These are phyloP conservation scores for Coniochaeta sp. DNA, from an alignment of 2,329 filamentous ascomycete species.

Conservation along the genomic window DNA sequence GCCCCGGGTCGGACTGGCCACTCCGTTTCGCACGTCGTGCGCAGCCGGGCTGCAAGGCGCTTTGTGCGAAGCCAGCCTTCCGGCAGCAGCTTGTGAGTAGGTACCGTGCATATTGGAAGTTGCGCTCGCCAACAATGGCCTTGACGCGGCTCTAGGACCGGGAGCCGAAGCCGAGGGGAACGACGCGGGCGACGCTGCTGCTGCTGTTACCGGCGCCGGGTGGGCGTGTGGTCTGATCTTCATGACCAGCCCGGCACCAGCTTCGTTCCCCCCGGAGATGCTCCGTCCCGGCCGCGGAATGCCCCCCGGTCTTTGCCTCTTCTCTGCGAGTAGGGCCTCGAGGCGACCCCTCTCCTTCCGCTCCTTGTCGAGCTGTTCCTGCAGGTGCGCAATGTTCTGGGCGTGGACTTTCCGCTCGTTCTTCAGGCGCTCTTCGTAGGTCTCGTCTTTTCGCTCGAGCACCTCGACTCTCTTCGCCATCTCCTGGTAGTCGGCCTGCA, in stretches of 20 bases:
- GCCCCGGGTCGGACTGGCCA: constrained; percentile 1
- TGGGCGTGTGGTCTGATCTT: constrained; percentile 7
- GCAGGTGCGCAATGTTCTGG: constrained; percentile 23
- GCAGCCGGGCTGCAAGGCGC: constrained; percentile 1
- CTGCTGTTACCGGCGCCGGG: constrained; percentile 1
- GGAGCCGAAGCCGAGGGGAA: constrained; percentile 2
- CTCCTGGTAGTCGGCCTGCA: constrained; percentile 24
- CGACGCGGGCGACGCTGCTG: background rate
- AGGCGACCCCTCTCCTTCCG: constrained; percentile 19
- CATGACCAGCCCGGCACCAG: constrained; percentile 6
- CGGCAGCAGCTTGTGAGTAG: constrained; percentile 12
- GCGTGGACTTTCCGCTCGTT: constrained; percentile 27
- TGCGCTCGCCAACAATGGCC: constrained; percentile 3
- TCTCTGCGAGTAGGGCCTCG: constrained; percentile 9
- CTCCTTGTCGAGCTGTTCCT: constrained; percentile 26
- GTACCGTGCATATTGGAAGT: constrained; percentile 6
- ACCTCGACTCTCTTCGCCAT: constrained; percentile 24
- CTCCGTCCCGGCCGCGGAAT: constrained; percentile 10
- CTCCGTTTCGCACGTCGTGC: constrained; percentile 1
- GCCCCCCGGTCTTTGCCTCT: constrained; percentile 20
- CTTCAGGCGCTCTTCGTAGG: constrained; percentile 28
- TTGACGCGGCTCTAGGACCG: background rate
- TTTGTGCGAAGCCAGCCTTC: background rate
- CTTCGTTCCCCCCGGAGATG: constrained; percentile 4
- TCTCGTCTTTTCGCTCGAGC: constrained; percentile 30